phyloP scores from a whole-genome alignment of 192 early-diverging fungal genomes.

The Coemansia furcata region DNA sequence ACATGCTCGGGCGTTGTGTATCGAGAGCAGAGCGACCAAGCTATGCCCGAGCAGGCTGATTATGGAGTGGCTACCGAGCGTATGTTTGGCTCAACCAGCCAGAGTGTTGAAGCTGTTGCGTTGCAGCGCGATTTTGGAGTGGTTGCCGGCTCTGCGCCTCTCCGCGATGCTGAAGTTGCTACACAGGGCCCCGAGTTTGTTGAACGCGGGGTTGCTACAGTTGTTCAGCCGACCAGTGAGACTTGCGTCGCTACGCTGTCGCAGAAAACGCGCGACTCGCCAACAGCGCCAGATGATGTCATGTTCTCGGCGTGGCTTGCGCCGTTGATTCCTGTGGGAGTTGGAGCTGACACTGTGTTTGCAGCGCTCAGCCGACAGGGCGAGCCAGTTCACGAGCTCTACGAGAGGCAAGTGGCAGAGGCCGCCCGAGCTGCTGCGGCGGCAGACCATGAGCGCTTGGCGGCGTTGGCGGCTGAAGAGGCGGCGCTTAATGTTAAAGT shows the following conservation, averaged over 20 bases:
- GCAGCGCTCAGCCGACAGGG: conserved; percentile 35
- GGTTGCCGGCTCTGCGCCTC: conserved; percentile 7
- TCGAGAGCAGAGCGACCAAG: conserved; percentile 20
- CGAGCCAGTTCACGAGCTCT: conserved; percentile 39
- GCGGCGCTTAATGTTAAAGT: conserved; percentile 27
- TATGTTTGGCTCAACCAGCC: conserved; percentile 11
- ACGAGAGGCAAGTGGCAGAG: conserved; percentile 22
- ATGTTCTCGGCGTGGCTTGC: conserved; percentile 39
- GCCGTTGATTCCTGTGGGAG: conserved; percentile 36
- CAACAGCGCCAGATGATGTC: conserved; percentile 14
- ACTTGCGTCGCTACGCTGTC: conserved; percentile 1
- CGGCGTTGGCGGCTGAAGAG: conserved; percentile 19
- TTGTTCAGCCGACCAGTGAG: conserved; percentile 3
- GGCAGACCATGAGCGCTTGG: conserved; percentile 26
- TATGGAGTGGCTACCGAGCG: conserved; percentile 20
- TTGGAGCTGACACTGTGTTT: conserved; percentile 21
- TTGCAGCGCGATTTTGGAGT: conserved; percentile 5
- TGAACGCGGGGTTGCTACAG: conserved; percentile 22
- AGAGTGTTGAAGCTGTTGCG: conserved; percentile 15
- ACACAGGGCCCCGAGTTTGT: conserved; percentile 17
- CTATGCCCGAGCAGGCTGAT: conserved; percentile 9
- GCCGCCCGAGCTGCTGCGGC: conserved; percentile 24
- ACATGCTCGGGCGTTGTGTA: neutral
- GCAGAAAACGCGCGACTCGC: conserved; percentile 12
- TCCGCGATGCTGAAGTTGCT: conserved; percentile 15